phyloP scores from a whole-genome alignment of 345 rosid genomes.

The Syzygium aqueum region DNA sequence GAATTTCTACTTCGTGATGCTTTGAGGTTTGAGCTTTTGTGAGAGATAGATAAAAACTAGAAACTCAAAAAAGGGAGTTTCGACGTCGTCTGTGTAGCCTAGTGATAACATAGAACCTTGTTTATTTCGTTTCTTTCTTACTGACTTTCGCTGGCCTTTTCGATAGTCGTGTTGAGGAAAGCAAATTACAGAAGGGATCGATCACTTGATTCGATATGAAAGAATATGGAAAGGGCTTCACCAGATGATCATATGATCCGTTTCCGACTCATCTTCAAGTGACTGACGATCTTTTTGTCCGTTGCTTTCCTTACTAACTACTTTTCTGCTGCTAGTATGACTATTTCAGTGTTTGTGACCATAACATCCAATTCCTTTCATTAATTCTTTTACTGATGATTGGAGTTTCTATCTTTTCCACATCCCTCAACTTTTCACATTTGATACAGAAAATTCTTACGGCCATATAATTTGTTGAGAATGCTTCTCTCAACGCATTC shows the following conservation, averaged over 20 bases:
- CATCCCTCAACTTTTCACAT: not conserved
- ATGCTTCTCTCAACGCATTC: not conserved
- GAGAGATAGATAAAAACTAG: not conserved
- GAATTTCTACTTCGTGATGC: not conserved
- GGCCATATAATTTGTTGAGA: not conserved
- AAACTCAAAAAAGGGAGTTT: not conserved
- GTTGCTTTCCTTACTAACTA: not conserved
- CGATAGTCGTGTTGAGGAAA: not conserved
- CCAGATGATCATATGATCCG: not conserved
- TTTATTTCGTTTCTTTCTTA: not conserved
- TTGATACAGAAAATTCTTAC: not conserved
- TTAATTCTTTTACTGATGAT: not conserved
- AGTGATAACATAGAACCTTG: not conserved
- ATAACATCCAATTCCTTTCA: not conserved
- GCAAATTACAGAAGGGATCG: not conserved
- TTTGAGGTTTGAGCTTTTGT: not conserved
- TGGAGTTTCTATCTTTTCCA: not conserved
- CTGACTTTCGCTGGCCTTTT: not conserved
- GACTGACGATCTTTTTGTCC: not conserved
- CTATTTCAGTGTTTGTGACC: not conserved
- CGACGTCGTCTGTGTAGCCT: not conserved
- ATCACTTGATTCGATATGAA: not conserved
- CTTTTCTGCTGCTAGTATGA: not conserved
- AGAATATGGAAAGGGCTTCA: not conserved
- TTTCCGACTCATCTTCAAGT: not conserved